Conservation (phyloP, 768 basidiomycete species). For the Russula sp. region DNA sequence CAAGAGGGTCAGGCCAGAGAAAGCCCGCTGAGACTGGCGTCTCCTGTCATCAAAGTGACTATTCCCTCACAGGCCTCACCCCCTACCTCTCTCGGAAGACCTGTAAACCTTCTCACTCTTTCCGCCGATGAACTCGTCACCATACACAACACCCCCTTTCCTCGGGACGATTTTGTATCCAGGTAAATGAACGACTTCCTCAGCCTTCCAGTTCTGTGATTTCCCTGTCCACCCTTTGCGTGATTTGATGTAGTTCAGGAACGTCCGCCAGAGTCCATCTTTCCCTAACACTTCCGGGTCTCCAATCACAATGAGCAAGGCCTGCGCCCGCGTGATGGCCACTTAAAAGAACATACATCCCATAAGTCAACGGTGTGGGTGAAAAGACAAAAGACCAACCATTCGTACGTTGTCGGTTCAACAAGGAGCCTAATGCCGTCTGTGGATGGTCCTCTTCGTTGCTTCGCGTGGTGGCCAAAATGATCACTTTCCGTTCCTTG, state of each 20-base stretch:
- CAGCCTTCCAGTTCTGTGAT: constrained; percentile 32
- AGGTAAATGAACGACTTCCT: neutral
- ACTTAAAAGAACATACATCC: constrained; percentile 32
- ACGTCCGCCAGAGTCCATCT: constrained; percentile 49
- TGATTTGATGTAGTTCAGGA: constrained; percentile 48
- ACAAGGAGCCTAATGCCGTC: constrained; percentile 32
- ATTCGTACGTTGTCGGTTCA: constrained; percentile 33
- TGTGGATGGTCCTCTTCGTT: constrained; percentile 24
- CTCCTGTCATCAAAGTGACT: too few relatives aligned
- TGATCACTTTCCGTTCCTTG: constrained; percentile 34
- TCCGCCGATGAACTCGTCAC: constrained; percentile 8
- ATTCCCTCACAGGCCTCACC: neutral
- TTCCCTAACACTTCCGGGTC: constrained; percentile 50
- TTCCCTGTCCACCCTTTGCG: constrained; percentile 50
- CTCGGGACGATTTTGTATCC: constrained; percentile 2
- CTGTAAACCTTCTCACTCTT: constrained; percentile 6
- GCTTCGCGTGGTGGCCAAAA: constrained; percentile 33
- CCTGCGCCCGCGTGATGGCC: constrained; percentile 58
- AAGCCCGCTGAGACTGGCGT: neutral
- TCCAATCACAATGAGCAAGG: constrained; percentile 55
- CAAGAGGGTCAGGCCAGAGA: too few relatives aligned
- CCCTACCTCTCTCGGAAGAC: neutral
- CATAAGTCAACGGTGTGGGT: neutral
- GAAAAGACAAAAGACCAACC: constrained; percentile 24
- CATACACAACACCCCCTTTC: neutral